A percentile compares a stretch with the other conserved stretches of the same genome.
Evolutionary conservation across 257 asterid species (phyloP).

Genomic region (Solanum corneliomulleri): DNA sequence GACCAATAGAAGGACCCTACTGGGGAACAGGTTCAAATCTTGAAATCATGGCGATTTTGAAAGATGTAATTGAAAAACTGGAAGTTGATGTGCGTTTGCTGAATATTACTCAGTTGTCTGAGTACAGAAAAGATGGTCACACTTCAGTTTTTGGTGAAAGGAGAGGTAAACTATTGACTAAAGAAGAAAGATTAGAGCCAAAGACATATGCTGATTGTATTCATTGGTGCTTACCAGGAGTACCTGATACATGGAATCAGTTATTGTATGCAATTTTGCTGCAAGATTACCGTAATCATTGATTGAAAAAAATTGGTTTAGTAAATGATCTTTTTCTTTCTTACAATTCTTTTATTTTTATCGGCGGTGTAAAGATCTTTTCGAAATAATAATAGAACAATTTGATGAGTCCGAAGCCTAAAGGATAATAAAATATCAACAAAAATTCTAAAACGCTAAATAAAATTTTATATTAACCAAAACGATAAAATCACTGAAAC

Average conservation of each 20-base stretch:
- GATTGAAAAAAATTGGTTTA: too few species aligned
- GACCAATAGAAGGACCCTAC: conserved; percentile 44
- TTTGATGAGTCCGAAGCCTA: neutral
- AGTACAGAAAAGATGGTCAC: conserved; percentile 73
- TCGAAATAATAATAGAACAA: too few species aligned
- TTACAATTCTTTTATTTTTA: neutral
- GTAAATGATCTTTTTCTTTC: too few species aligned
- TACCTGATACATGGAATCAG: conserved; percentile 85
- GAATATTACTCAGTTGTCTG: conserved; percentile 77
- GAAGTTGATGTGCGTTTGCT: conserved; percentile 39
- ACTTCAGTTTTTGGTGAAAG: conserved; percentile 70
- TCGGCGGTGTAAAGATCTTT: neutral
- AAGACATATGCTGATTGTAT: conserved; percentile 71
- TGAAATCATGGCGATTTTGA: conserved; percentile 52
- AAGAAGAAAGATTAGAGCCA: conserved; percentile 62
- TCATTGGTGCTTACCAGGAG: conserved; percentile 99
- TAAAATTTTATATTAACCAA: too few species aligned
- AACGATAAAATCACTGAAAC: too few species aligned
- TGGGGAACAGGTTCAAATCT: conserved; percentile 87
- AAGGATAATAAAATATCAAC: too few species aligned
- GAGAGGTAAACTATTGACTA: conserved; percentile 70
- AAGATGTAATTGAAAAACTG: conserved; percentile 27
- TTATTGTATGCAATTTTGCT: conserved; percentile 54
- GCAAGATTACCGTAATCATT: conserved; percentile 46
- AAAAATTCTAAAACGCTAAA: too few species aligned